Conservation (phyloP, 1,284 basidiomycete species). For the Cystobasidium slooffiae region DNA sequence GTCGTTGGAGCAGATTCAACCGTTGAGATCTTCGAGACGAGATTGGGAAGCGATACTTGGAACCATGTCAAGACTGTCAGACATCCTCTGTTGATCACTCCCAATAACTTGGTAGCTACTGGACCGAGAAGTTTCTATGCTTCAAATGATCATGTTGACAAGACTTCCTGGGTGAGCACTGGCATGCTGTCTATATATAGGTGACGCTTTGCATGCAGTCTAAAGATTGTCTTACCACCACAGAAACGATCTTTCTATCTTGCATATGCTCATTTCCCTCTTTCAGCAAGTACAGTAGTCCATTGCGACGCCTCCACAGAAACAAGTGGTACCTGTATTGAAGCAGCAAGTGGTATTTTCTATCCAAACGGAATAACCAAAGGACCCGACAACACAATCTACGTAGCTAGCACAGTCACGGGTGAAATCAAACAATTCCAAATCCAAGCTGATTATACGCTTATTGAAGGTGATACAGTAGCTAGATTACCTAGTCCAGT, state of each 20-base stretch:
- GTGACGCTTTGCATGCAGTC: neutral
- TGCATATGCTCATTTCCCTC: conserved; percentile 10
- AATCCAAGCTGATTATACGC: conserved; percentile 45
- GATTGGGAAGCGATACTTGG: conserved; percentile 60
- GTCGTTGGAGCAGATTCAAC: conserved; percentile 70
- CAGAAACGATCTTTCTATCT: conserved; percentile 21
- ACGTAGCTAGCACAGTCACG: conserved; percentile 44
- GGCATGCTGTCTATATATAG: no score
- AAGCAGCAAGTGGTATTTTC: conserved; percentile 45
- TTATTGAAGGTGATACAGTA: conserved; percentile 43
- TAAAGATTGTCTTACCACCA: neutral
- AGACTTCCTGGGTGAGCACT: conserved; percentile 62
- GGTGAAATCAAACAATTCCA: conserved; percentile 46
- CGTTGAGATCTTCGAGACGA: conserved; percentile 71
- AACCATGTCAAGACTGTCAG: conserved; percentile 66
- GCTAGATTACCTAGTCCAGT: conserved; percentile 43
- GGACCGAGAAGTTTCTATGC: conserved; percentile 69
- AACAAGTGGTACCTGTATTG: conserved; percentile 34
- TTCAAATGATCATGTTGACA: conserved; percentile 69
- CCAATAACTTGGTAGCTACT: conserved; percentile 71
- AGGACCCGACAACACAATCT: conserved; percentile 46
- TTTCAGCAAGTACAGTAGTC: conserved; percentile 45
- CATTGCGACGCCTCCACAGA: conserved; percentile 43
- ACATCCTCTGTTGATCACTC: conserved; percentile 66
- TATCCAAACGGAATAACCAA: conserved; percentile 49